Evolutionary conservation across 306 rosid genomes (phyloP), one percentile per base, ranked within the genome.

Genomic region (Canavalia gladiata): DNA sequence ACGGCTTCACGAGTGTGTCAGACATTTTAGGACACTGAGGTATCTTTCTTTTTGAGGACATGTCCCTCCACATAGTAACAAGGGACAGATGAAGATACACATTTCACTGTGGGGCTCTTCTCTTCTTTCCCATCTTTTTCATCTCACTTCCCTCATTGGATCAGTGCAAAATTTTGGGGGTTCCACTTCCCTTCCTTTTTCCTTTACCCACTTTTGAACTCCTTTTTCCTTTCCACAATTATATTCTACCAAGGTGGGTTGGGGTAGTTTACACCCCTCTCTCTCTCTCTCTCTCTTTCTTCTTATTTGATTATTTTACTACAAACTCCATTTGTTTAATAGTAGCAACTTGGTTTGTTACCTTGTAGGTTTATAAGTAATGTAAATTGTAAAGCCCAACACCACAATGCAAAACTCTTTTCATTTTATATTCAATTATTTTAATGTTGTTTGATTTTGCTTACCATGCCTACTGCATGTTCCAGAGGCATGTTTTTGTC

Each of bases 1-100:
- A 81, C 66, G 85, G 1, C 80, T 84, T 87, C 92, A 87, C 84
- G 90, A 87, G 90, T 50, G 77, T 90, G 96, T 91, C 96, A 88
- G 97, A 84, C 46, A 56, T 69, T 46, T 84, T 78, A 86, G 86
- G 71, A 79, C 92, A 74, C 80, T 69, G 86, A 85, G 92, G 93
- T 83, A 86, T 91, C 87, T 85, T 87, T 85, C 87, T 75, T 84
- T 91, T 86, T 75, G 9, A 87, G 74, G 94, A 90, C 94, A 88
- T 87, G 87, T 92, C 96, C 87, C 94, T 90, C 93, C 90, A 87
- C 75, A 80, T 73, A 75, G 86, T 66, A 52, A 54, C 63, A 82
- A 43, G 80, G 46, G 70, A 83, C 88, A 85, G 68, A 82, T 50
- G 51, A 59, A 85, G 71, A 72, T 52, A 43, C 62, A 74, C 75